These are phyloP conservation scores for Tolypocladium capitatum DNA, from an alignment of 2,329 filamentous ascomycete species.

Conservation along the genomic window DNA sequence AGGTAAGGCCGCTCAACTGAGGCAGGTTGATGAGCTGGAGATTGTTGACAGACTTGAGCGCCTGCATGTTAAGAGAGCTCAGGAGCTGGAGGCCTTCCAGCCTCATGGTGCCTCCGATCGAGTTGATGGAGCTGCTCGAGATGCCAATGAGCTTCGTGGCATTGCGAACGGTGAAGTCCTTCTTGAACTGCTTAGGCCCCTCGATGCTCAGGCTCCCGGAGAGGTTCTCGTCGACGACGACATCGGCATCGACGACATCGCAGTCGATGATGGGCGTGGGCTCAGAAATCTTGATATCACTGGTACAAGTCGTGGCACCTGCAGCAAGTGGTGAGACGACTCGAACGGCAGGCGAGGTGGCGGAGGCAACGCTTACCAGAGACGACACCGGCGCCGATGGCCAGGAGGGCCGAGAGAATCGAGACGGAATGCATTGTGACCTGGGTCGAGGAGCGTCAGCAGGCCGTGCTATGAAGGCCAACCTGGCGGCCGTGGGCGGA, in stretches of 20 bases:
- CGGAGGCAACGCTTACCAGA: conserved; percentile 23
- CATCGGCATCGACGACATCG: conserved; percentile 52
- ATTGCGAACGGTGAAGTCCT: conserved; percentile 49
- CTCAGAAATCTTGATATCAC: conserved; percentile 49
- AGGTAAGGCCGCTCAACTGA: conserved; percentile 33
- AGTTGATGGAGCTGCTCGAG: conserved; percentile 43
- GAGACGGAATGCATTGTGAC: conserved; percentile 34
- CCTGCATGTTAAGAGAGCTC: conserved; percentile 50
- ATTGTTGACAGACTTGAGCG: conserved; percentile 49
- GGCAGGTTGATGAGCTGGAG: conserved; percentile 65
- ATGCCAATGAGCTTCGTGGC: conserved; percentile 46
- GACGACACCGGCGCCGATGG: conserved; percentile 24
- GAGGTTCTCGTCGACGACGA: conserved; percentile 48
- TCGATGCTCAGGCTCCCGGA: conserved; percentile 47
- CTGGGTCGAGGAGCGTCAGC: conserved; percentile 12
- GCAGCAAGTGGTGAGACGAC: not conserved
- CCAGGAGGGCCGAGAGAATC: conserved; percentile 31
- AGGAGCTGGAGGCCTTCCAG: conserved; percentile 58
- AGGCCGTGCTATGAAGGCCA: not conserved
- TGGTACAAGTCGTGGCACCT: conserved; percentile 24
- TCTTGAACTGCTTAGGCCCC: conserved; percentile 42
- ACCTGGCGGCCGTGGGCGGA: too few species aligned
- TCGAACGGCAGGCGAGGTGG: not conserved
- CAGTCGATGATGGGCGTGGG: conserved; percentile 53
- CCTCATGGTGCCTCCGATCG: conserved; percentile 57